Percentiles rank a stretch among this genome's conserved stretches.
Conservation (phyloP, 441 rosid species). For the Hura crepitans region DNA sequence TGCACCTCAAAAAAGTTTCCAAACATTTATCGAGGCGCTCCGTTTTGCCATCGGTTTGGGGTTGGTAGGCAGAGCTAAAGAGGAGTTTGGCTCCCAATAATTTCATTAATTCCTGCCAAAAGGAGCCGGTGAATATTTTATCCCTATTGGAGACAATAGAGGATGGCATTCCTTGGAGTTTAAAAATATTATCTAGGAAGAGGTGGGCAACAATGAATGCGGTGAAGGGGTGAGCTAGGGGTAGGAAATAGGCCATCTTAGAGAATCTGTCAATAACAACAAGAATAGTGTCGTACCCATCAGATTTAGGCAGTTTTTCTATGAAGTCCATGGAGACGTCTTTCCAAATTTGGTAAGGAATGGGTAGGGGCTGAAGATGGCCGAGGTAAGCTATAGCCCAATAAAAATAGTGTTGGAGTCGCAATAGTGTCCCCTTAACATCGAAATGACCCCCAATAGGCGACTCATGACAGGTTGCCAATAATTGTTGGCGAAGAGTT, state of each 20-base stretch:
- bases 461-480: background rate
- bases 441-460: background rate
- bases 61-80: no score
- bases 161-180: background rate
- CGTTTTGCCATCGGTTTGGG: no score
- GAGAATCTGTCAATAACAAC: background rate
- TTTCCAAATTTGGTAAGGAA: background rate
- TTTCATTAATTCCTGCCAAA: background rate
- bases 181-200: background rate
- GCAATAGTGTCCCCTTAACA: background rate
- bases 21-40: no score
- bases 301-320: background rate
- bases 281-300: background rate
- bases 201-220: background rate
- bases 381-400: background rate
- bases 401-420: background rate
- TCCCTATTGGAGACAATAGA: background rate
- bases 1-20: no score
- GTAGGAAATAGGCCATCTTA: background rate
- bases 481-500: background rate
- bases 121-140: background rate
- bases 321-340: background rate
- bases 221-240: background rate
- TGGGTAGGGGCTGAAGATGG: background rate
- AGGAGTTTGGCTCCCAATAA: no score